Evolutionary conservation across 2,329 filamentous ascomycete species (phyloP).

Genomic region (Zymoseptoria passerinii): DNA sequence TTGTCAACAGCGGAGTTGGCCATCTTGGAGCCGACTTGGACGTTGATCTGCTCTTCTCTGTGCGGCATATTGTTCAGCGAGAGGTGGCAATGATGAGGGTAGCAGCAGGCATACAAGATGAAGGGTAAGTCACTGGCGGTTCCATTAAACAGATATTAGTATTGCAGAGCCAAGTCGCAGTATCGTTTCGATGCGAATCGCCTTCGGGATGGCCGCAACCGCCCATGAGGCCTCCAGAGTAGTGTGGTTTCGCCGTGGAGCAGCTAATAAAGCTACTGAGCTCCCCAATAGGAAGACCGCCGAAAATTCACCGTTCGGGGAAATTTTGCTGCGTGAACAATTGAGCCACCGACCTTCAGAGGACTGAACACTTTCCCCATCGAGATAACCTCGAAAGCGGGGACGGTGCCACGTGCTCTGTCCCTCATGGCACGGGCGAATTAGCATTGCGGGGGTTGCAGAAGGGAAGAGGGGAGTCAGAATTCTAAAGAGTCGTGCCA

Average conservation of each 20-base stretch:
- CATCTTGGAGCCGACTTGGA: neutral
- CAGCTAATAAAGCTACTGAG: too few species aligned
- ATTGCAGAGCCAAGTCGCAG: neutral
- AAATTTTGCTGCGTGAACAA: too few species aligned
- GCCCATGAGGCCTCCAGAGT: too few species aligned
- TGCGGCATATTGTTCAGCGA: neutral
- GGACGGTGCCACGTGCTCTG: neutral
- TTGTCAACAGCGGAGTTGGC: neutral
- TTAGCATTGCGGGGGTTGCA: neutral
- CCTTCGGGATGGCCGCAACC: too few species aligned
- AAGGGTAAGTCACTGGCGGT: neutral
- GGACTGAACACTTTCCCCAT: too few species aligned
- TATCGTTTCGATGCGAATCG: neutral
- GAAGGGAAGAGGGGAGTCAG: neutral
- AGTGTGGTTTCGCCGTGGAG: too few species aligned
- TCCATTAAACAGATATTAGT: neutral
- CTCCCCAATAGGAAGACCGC: too few species aligned
- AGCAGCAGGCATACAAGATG: neutral
- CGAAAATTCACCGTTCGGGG: too few species aligned
- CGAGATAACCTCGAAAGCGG: too few species aligned
- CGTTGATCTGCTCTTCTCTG: neutral
- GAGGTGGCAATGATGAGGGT: neutral
- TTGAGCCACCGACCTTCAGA: too few species aligned
- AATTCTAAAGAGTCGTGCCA: neutral
- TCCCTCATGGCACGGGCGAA: neutral